These are phyloP conservation scores for Arabis hirsuta DNA, from an alignment of 345 rosid genomes.

Conservation along the genomic window DNA sequence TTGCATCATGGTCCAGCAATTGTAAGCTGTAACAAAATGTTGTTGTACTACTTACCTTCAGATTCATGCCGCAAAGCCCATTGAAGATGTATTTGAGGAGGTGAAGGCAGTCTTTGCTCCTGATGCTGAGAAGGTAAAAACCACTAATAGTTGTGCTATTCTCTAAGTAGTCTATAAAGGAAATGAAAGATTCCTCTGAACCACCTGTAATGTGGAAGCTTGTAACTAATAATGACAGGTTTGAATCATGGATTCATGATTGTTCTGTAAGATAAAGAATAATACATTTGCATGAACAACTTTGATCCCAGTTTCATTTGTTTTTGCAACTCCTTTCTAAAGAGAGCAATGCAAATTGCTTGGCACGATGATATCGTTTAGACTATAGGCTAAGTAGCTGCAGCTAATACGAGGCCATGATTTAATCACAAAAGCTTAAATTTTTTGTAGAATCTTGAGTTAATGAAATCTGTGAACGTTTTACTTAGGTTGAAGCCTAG, in stretches of 20 bases:
- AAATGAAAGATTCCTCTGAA: slow-evolving; percentile 17
- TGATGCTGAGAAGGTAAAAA: slow-evolving; percentile 70
- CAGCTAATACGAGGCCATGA: neutral
- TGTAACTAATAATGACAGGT: slow-evolving; percentile 17
- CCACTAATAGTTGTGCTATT: slow-evolving; percentile 27
- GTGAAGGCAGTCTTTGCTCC: slow-evolving; percentile 58
- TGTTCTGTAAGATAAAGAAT: slow-evolving; percentile 29
- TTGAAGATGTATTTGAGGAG: slow-evolving; percentile 67
- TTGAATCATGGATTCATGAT: slow-evolving; percentile 24
- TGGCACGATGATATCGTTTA: neutral
- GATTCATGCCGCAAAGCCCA: slow-evolving; percentile 77
- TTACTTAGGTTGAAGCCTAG: slow-evolving; percentile 43
- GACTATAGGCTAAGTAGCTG: slow-evolving; percentile 7
- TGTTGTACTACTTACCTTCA: slow-evolving; percentile 43
- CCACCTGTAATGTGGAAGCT: slow-evolving; percentile 21
- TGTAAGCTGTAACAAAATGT: slow-evolving; percentile 2
- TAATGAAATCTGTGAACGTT: slow-evolving; percentile 19
- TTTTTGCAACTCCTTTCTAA: neutral
- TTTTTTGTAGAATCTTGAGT: neutral
- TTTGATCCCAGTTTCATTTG: slow-evolving; percentile 1
- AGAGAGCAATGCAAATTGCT: neutral
- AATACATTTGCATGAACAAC: slow-evolving; percentile 17
- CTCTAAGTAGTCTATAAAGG: slow-evolving; percentile 33
- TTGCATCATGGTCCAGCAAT: neutral
- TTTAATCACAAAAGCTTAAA: slow-evolving; percentile 3